These are phyloP conservation scores for Neonectria neomacrospora DNA, from an alignment of 2,329 filamentous ascomycete species.

Conservation along the genomic window DNA sequence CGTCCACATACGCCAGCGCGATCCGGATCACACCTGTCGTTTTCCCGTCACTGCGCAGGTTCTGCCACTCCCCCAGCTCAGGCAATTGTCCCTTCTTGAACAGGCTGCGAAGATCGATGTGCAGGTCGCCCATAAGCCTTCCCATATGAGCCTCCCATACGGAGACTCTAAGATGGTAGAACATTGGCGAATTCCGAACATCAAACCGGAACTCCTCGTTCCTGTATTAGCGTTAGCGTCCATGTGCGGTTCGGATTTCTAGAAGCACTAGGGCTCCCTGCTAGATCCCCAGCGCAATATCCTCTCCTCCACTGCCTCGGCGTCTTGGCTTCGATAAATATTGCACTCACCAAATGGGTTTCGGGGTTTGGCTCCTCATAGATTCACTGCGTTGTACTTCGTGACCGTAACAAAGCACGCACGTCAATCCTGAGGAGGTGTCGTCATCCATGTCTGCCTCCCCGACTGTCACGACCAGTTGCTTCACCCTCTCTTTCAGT, in stretches of 20 bases:
- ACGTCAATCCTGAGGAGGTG: conserved; percentile 35
- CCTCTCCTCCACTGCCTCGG: conserved; percentile 20
- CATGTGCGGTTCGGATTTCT: conserved; percentile 20
- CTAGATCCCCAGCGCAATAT: conserved; percentile 19
- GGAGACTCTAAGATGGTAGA: conserved; percentile 40
- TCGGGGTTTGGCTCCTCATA: conserved; percentile 33
- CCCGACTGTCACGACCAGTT: conserved; percentile 16
- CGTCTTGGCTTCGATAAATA: conserved; percentile 14
- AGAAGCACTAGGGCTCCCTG: conserved; percentile 24
- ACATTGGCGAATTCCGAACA: conserved; percentile 43
- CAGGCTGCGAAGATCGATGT: conserved; percentile 41
- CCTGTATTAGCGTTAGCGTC: conserved; percentile 37
- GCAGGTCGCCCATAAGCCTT: conserved; percentile 41
- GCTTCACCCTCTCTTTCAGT: conserved; percentile 10
- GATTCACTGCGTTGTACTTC: conserved; percentile 39
- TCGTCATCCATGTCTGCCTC: conserved; percentile 34
- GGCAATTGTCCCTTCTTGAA: conserved; percentile 34
- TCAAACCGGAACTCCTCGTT: conserved; percentile 43
- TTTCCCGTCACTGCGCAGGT: conserved; percentile 32
- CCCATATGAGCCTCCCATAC: conserved; percentile 43
- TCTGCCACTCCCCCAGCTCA: conserved; percentile 38
- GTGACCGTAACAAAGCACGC: conserved; percentile 43
- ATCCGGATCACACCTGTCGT: conserved; percentile 36
- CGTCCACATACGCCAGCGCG: conserved; percentile 34
- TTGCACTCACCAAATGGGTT: conserved; percentile 42